Base-by-base conservation (phyloP, 1,139 yeast species). In the Geotrichum europaeum region DNA sequence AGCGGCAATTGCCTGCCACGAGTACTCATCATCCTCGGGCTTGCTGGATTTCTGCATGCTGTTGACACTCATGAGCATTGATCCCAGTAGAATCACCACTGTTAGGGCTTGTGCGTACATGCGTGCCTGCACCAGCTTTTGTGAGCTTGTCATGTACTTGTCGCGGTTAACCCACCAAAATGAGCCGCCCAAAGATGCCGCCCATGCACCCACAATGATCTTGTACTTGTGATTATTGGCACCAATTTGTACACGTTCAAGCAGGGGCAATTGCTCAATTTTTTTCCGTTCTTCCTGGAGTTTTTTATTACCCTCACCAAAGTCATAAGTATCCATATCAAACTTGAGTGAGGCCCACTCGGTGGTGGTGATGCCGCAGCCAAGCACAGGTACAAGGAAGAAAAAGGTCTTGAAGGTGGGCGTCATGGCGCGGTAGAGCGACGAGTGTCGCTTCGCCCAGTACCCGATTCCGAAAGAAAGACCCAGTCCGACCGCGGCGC, bases 61-160 rank as follows among this genome's bases (percentile, higher is more conserved):
- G 45, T 60, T 58, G 53, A 70, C 72, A 20, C 73, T 67, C 54
- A 73, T 60, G 51, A 71, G 65, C 65, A 74, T 74, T 10, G 75
- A 67, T 15, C 70, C 74, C 34, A 74, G 65, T 50, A 74, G 67
- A 65, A 74, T 65, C 20, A 69, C 71, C 65, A 72, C 79, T 67
- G 76, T 81, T 62, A 89, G 76, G 64, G 88, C 91, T 75, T 90
- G 97, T 9, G 97, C 97, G 72, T 89, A 89, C 86, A 90, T 90
- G 82, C 97, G 86, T 34, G 97, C 96, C 73, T 89, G 96, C 36
- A 89, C 96, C 49, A 89, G 84, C 75, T 90, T 91, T 76, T 91
- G 97, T 4, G 96, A 78, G 62, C 81, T 82, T 61, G 91, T 83
- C 86, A 90, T 81, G 73, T 84, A 79, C 67, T 84, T 86, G 74